Conservation (phyloP, 805 yeast genomes). For the Teunomyces cretensis region DNA sequence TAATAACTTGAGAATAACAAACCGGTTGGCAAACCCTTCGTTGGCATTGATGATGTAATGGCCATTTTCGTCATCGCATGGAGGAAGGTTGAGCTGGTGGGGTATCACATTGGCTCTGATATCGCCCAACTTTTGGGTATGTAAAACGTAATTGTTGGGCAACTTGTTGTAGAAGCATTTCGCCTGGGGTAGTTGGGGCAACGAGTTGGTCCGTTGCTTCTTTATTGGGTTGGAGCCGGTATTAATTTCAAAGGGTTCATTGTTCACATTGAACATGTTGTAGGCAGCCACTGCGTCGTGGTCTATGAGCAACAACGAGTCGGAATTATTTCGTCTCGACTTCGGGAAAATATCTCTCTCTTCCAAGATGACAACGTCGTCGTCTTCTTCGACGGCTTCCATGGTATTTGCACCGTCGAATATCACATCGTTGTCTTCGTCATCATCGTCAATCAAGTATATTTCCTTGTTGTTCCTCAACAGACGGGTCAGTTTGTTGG, state of each 20-base stretch:
- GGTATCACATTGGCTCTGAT: constrained; percentile 41
- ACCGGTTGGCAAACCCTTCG: constrained; percentile 71
- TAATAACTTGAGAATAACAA: constrained; percentile 61
- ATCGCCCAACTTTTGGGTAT: constrained; percentile 40
- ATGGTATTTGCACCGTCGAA: constrained; percentile 1
- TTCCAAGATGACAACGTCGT: constrained; percentile 33
- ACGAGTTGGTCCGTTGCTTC: constrained; percentile 42
- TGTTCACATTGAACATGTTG: constrained; percentile 43
- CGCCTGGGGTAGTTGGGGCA: constrained; percentile 47
- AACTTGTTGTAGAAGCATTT: constrained; percentile 41
- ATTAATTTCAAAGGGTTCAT: constrained; percentile 10
- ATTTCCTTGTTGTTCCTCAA: constrained; percentile 1
- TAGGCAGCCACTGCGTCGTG: constrained; percentile 42
- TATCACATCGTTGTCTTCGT: constrained; percentile 11
- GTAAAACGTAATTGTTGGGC: constrained; percentile 35
- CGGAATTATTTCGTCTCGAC: constrained; percentile 22
- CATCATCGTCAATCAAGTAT: constrained; percentile 9
- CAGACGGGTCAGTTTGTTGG: background rate
- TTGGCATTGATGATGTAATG: constrained; percentile 64
- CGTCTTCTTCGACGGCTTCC: constrained; percentile 14
- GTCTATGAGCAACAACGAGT: constrained; percentile 34
- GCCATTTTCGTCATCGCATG: constrained; percentile 70
- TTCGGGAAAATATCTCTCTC: constrained; percentile 24
- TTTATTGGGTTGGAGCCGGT: constrained; percentile 16
- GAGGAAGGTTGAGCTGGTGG: constrained; percentile 24